phyloP scores from a whole-genome alignment of 2,329 filamentous ascomycete genomes.

The Zasmidium cellare region DNA sequence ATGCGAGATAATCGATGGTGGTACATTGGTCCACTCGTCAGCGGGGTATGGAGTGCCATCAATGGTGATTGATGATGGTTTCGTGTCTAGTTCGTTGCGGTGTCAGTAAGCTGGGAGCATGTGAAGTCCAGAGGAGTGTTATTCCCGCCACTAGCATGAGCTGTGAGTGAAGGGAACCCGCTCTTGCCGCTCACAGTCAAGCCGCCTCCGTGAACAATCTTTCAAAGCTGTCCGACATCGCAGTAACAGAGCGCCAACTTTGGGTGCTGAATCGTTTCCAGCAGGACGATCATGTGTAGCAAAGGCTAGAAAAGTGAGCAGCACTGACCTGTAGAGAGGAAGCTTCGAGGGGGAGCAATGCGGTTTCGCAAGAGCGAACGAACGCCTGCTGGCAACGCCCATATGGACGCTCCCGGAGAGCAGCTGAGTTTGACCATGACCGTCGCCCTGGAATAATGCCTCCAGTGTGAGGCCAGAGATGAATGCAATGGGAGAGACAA shows the following conservation, averaged over 20 bases:
- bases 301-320: not conserved
- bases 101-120: conserved; percentile 21
- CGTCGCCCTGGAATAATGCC: not conserved
- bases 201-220: not conserved
- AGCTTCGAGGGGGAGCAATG: conserved; percentile 14
- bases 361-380: conserved; percentile 23
- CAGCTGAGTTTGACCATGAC: conserved; percentile 18
- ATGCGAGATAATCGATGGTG: conserved; percentile 70
- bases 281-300: not conserved
- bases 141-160: conserved; percentile 6
- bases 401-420: conserved; percentile 10
- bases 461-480: not conserved
- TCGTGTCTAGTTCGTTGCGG: conserved; percentile 3
- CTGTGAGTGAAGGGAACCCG: not conserved
- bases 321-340: conserved; percentile 24
- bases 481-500: not conserved
- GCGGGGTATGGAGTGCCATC: conserved; percentile 64
- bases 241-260: not conserved
- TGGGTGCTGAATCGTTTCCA: not conserved
- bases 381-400: conserved; percentile 21
- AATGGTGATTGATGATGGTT: conserved; percentile 50
- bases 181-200: not conserved
- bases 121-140: conserved; percentile 14
- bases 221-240: not conserved
- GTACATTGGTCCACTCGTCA: conserved; percentile 84